phyloP scores from a whole-genome alignment of 441 rosid genomes.

The Dalechampia spathulata region DNA sequence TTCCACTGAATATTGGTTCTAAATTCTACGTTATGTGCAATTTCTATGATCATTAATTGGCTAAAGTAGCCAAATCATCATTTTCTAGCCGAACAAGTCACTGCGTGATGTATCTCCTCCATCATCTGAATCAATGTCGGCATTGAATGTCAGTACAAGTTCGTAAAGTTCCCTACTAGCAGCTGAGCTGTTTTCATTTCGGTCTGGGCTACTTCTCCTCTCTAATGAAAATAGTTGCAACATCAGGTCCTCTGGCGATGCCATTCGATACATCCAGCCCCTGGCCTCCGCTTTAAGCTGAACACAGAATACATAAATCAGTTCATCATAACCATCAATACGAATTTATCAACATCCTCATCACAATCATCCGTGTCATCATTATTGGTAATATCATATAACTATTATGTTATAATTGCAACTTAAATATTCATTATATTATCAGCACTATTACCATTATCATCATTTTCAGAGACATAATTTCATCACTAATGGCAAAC shows the following conservation, averaged over 20 bases:
- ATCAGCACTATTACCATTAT: slow-evolving; percentile 21
- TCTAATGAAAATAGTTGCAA: slow-evolving; percentile 51
- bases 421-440: no score
- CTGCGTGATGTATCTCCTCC: slow-evolving; percentile 5
- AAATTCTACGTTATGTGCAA: no score
- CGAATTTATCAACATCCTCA: slow-evolving; percentile 15
- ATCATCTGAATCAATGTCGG: slow-evolving; percentile 13
- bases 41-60: no score
- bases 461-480: slow-evolving; percentile 9
- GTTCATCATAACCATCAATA: slow-evolving; percentile 27
- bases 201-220: slow-evolving; percentile 30
- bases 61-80: no score
- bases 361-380: slow-evolving; percentile 9
- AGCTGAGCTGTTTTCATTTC: slow-evolving; percentile 30
- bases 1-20: no score
- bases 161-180: slow-evolving; percentile 12
- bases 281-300: slow-evolving; percentile 54
- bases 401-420: no score
- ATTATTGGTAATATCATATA: no score
- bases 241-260: slow-evolving; percentile 58
- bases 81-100: slow-evolving; percentile 5
- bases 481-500: slow-evolving; percentile 24
- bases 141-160: slow-evolving; percentile 10
- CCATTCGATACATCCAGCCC: slow-evolving; percentile 44
- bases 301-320: slow-evolving; percentile 40